Evolutionary conservation across 2,329 filamentous ascomycete genomes (phyloP).

Genomic region (Ceratocystiopsis brevicomis): DNA sequence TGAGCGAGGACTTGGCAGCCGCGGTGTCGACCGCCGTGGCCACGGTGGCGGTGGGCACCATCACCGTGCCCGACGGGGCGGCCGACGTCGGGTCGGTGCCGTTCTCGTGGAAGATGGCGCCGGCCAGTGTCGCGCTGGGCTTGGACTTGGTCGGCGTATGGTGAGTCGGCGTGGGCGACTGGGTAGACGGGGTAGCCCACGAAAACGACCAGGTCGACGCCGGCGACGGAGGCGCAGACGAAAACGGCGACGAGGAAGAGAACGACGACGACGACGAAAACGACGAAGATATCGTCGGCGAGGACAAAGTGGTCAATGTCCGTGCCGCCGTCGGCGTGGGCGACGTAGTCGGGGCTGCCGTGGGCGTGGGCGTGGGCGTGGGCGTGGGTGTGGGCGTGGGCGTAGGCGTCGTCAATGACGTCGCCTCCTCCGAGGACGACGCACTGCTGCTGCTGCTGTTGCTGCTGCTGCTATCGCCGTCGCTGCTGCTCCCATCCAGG

Average conservation of each 20-base stretch:
- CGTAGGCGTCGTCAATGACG: conserved; percentile 10
- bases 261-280: conserved; percentile 5
- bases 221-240: conserved; percentile 12
- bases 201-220: conserved; percentile 13
- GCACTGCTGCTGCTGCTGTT: conserved; percentile 2
- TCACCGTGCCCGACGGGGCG: background rate
- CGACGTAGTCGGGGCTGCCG: conserved; percentile 3
- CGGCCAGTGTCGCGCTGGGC: conserved; percentile 14
- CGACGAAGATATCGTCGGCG: conserved; percentile 3
- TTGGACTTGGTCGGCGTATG: background rate
- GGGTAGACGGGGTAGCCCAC: conserved; percentile 5
- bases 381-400: conserved; percentile 12
- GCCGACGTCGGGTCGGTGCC: conserved; percentile 8
- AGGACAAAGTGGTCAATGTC: conserved; percentile 12
- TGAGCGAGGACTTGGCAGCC: conserved; percentile 11
- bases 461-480: conserved; percentile 12
- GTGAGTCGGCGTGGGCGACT: conserved; percentile 4
- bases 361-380: background rate
- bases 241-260: conserved; percentile 6
- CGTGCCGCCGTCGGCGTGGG: conserved; percentile 3
- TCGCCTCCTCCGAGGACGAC: background rate
- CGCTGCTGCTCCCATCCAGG: conserved; percentile 20
- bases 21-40: conserved; percentile 3
- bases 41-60: conserved; percentile 1
- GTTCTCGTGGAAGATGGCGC: conserved; percentile 37